These are phyloP conservation scores for Leptomonas seymouri DNA, from an alignment of 208 protist genomes.

Conservation along the genomic window DNA sequence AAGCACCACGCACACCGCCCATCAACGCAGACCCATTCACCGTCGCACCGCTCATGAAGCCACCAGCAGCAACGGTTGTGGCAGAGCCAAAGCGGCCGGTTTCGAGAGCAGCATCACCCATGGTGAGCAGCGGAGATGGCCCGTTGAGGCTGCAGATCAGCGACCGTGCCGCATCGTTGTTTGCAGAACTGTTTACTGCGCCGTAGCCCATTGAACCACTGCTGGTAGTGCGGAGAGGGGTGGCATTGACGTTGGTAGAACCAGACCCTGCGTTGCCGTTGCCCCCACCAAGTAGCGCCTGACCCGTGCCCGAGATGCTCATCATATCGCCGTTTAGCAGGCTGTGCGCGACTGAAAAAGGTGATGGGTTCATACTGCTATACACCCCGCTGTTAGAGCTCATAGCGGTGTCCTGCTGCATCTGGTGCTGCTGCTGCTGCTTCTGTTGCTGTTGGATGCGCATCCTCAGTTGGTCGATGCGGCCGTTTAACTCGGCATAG, in stretches of 20 bases:
- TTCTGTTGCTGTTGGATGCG: slow-evolving; percentile 40
- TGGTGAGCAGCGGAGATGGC: slow-evolving; percentile 7
- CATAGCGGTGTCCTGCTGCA: slow-evolving; percentile 15
- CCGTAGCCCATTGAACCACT: slow-evolving; percentile 6
- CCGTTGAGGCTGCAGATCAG: slow-evolving; percentile 33
- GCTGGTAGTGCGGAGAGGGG: slow-evolving; percentile 25
- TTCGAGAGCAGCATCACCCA: slow-evolving; percentile 19
- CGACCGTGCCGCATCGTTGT: slow-evolving; percentile 16
- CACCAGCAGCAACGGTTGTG: slow-evolving; percentile 4
- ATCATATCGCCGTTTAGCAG: slow-evolving; percentile 20
- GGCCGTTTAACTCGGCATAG: slow-evolving; percentile 51
- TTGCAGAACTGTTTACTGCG: neutral
- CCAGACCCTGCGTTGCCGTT: neutral
- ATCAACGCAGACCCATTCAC: slow-evolving; percentile 7
- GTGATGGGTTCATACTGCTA: slow-evolving; percentile 29
- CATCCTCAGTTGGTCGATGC: slow-evolving; percentile 55
- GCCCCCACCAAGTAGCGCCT: slow-evolving; percentile 8
- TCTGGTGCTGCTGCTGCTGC: slow-evolving; percentile 10
- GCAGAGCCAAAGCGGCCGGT: slow-evolving; percentile 11
- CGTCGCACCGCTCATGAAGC: slow-evolving; percentile 25
- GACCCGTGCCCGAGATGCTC: neutral
- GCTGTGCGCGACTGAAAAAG: slow-evolving; percentile 23
- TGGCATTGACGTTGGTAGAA: slow-evolving; percentile 26
- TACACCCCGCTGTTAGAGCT: slow-evolving; percentile 20
- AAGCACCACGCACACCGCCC: slow-evolving; percentile 6